A percentile compares a stretch with the other conserved stretches of the same genome.
phyloP scores from a whole-genome alignment of 768 basidiomycete species.

The Sarcodon aspratus region DNA sequence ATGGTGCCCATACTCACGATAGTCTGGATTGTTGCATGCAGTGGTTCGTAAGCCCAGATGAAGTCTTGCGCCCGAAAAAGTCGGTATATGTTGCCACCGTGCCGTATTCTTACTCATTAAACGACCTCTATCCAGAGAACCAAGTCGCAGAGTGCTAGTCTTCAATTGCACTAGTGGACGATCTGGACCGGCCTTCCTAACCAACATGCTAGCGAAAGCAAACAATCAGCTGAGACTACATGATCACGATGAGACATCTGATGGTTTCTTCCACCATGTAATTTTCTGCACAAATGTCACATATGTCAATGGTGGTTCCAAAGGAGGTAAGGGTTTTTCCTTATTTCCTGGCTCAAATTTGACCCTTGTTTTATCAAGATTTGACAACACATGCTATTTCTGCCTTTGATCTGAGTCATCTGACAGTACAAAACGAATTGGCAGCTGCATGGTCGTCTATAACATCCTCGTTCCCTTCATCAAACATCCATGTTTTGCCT shows the following conservation, averaged over 20 bases:
- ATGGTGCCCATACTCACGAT: conserved; percentile 92
- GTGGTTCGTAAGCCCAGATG: conserved; percentile 69
- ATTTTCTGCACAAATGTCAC: conserved; percentile 97
- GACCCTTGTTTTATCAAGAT: conserved; percentile 34
- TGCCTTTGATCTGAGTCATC: conserved; percentile 45
- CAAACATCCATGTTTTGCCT: conserved; percentile 65
- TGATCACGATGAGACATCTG: conserved; percentile 23
- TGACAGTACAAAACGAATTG: conserved; percentile 71
- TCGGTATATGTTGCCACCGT: neutral
- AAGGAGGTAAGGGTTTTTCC: conserved; percentile 51
- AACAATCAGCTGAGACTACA: conserved; percentile 32
- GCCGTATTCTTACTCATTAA: neutral
- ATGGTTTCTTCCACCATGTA: conserved; percentile 66
- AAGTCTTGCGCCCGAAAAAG: conserved; percentile 28
- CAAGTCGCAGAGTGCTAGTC: conserved; percentile 49
- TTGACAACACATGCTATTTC: conserved; percentile 60
- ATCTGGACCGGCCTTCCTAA: conserved; percentile 64
- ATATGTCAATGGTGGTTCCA: conserved; percentile 79
- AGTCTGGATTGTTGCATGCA: conserved; percentile 78
- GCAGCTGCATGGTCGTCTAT: conserved; percentile 61
- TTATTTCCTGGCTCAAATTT: conserved; percentile 5
- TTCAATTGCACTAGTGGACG: conserved; percentile 96
- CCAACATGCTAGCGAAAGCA: conserved; percentile 41
- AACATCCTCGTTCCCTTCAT: conserved; percentile 45
- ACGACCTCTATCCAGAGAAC: conserved; percentile 10